phyloP scores from a whole-genome alignment of 495 filamentous ascomycete genomes.

The Penicillium manginii region DNA sequence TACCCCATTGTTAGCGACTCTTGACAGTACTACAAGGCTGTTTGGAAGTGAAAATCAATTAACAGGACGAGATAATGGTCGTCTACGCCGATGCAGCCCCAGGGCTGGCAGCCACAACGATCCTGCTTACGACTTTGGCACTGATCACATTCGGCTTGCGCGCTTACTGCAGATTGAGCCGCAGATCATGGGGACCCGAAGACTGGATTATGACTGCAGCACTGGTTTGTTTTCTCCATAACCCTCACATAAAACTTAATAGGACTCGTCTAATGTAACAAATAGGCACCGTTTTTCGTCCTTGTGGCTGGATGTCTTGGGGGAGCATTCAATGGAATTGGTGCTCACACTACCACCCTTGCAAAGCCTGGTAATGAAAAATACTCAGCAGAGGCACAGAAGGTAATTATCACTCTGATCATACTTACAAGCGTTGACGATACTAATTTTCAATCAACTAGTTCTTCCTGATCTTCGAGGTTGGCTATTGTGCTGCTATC shows the following conservation, averaged over 20 bases:
- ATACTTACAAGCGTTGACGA: background rate
- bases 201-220: slow-evolving; percentile 35
- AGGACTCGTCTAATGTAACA: background rate
- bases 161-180: slow-evolving; percentile 22
- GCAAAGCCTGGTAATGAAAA: slow-evolving; percentile 19
- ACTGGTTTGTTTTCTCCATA: slow-evolving; percentile 12
- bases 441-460: background rate
- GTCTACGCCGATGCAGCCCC: slow-evolving; percentile 27
- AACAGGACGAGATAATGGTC: slow-evolving; percentile 14
- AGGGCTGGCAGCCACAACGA: slow-evolving; percentile 22
- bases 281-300: slow-evolving; percentile 29
- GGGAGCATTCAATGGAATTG: slow-evolving; percentile 33
- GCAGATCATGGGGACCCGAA: slow-evolving; percentile 27
- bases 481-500: slow-evolving; percentile 33
- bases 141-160: slow-evolving; percentile 24
- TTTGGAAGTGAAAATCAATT: background rate
- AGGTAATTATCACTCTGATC: slow-evolving; percentile 11
- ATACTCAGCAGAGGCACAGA: slow-evolving; percentile 22
- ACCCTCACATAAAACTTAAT: too few species aligned
- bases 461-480: slow-evolving; percentile 34
- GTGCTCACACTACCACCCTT: slow-evolving; percentile 16
- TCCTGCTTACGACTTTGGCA: slow-evolving; percentile 24
- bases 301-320: slow-evolving; percentile 25
- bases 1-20: background rate
- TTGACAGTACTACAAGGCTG: slow-evolving; percentile 21